Evolutionary conservation across 2,329 filamentous ascomycete species (phyloP).

Genomic region (Venturiaceae sp.): DNA sequence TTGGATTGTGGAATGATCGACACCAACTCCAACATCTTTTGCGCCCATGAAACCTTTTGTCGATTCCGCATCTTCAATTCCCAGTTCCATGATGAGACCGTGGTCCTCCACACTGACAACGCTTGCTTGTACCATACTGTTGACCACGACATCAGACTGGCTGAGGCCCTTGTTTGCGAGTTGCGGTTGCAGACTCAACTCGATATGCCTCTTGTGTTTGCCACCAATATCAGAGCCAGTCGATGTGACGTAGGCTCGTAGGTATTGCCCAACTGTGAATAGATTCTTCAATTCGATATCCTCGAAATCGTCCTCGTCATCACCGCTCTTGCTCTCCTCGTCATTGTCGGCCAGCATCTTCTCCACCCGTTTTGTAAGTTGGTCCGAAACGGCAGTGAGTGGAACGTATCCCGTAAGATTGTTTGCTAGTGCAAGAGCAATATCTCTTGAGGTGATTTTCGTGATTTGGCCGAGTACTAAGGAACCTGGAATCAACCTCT

Average conservation of each 20-base stretch:
- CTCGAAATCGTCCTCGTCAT: conserved; percentile 41
- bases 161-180: conserved; percentile 68
- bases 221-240: conserved; percentile 57
- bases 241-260: conserved; percentile 74
- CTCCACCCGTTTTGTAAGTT: conserved; percentile 68
- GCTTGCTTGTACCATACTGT: conserved; percentile 76
- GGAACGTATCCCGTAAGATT: conserved; percentile 85
- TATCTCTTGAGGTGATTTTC: conserved; percentile 67
- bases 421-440: conserved; percentile 80
- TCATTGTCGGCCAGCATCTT: conserved; percentile 51
- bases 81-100: conserved; percentile 86
- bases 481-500: conserved; percentile 70
- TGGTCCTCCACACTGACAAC: conserved; percentile 92
- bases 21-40: conserved; percentile 62
- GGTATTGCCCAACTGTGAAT: conserved; percentile 77
- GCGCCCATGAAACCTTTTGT: conserved; percentile 77
- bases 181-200: conserved; percentile 73
- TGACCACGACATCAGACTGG: conserved; percentile 61
- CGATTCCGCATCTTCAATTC: conserved; percentile 51
- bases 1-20: conserved; percentile 60
- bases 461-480: conserved; percentile 80
- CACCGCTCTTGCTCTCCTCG: conserved; percentile 45
- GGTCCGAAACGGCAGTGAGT: conserved; percentile 81
- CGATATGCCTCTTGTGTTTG: conserved; percentile 71
- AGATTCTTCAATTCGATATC: conserved; percentile 64